Percentiles rank a stretch among this genome's conserved stretches.
phyloP scores from a whole-genome alignment of 169 alveolate genomes.

The Cryptosporidium xiaoi region DNA sequence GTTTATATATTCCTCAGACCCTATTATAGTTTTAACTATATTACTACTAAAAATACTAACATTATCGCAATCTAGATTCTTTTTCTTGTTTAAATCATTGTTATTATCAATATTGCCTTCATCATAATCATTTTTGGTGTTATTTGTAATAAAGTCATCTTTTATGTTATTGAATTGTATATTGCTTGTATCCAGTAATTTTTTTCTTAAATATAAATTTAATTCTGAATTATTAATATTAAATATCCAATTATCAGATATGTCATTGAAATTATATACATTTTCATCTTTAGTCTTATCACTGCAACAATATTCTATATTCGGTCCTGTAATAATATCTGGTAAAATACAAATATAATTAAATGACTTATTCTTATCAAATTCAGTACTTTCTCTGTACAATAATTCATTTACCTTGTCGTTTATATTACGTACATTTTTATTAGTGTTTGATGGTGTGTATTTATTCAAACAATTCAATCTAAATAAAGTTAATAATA shows the following conservation, averaged over 20 bases:
- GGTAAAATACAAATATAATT: slow-evolving; percentile 50
- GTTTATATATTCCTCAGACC: slow-evolving; percentile 8
- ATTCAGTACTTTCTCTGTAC: not conserved
- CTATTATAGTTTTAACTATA: slow-evolving; percentile 21
- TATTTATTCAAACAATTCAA: slow-evolving; percentile 23
- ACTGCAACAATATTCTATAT: not conserved
- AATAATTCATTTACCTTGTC: not conserved
- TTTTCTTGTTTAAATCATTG: too few relatives aligned
- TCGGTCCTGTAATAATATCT: slow-evolving; percentile 59
- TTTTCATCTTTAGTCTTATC: not conserved
- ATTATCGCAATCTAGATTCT: not conserved
- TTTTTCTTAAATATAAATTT: slow-evolving; percentile 45
- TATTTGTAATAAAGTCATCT: not conserved
- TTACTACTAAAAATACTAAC: not conserved
- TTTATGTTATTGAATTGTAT: not conserved
- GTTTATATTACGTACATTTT: slow-evolving; percentile 1
- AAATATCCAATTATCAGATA: slow-evolving; percentile 58
- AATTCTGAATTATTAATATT: slow-evolving; percentile 41
- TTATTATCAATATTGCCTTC: not conserved
- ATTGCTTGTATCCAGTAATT: slow-evolving; percentile 45
- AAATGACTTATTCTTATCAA: slow-evolving; percentile 15
- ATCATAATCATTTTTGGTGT: not conserved
- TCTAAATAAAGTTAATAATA: slow-evolving; percentile 16
- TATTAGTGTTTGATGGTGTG: not conserved
- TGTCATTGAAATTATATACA: slow-evolving; percentile 1